These are phyloP conservation scores for Eurotiales sp. DNA, from an alignment of 2,329 filamentous ascomycete genomes.

Conservation along the genomic window DNA sequence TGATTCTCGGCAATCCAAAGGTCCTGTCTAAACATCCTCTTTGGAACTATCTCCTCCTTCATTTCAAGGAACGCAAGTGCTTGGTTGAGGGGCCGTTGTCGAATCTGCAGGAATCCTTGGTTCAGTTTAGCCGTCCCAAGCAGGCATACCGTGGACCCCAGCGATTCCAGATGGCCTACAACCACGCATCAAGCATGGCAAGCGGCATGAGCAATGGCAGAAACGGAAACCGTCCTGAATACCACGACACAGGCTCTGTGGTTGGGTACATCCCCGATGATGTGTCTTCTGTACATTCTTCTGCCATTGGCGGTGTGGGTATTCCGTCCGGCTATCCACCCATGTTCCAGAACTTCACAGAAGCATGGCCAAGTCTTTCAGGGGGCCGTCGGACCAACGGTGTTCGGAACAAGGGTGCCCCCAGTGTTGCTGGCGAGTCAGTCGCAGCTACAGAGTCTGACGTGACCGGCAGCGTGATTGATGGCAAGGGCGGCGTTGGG, in stretches of 20 bases:
- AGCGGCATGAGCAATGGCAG: constrained; percentile 51
- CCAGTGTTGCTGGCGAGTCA: constrained; percentile 86
- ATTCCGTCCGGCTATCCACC: constrained; percentile 80
- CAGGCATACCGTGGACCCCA: constrained; percentile 86
- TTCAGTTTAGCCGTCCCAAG: constrained; percentile 93
- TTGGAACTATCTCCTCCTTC: constrained; percentile 90
- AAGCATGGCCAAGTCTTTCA: constrained; percentile 82
- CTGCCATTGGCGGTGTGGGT: constrained; percentile 80
- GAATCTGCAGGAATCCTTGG: constrained; percentile 90
- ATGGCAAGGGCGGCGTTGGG: constrained; percentile 60
- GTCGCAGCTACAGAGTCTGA: constrained; percentile 90
- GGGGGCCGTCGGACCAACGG: constrained; percentile 63
- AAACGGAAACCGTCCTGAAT: constrained; percentile 50
- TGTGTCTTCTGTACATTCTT: constrained; percentile 92
- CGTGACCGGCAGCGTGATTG: constrained; percentile 71
- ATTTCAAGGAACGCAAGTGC: constrained; percentile 96
- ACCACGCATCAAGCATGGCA: constrained; percentile 60
- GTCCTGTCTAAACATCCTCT: constrained; percentile 95
- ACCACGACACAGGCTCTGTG: constrained; percentile 77
- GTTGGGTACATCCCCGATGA: constrained; percentile 96
- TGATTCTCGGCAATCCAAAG: constrained; percentile 96
- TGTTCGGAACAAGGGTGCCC: constrained; percentile 62
- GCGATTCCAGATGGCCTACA: constrained; percentile 76
- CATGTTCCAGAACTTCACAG: constrained; percentile 93
- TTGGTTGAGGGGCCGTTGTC: constrained; percentile 92